These are phyloP conservation scores for Tetrahymena thermophila DNA, from an alignment of 73 alveolate genomes.

Conservation along the genomic window DNA sequence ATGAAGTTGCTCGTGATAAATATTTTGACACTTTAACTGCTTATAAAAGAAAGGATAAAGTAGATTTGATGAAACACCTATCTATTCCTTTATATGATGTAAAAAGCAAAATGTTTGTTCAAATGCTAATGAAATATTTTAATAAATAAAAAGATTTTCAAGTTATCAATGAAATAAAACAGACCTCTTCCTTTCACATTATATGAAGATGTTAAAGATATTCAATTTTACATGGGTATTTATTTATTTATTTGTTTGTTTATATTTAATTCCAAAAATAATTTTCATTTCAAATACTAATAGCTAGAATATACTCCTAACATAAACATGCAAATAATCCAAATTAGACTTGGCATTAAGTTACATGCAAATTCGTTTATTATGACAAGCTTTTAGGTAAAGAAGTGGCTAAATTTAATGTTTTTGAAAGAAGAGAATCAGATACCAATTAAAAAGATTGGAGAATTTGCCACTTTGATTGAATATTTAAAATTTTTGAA, in stretches of 20 bases:
- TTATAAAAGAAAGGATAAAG: constrained; percentile 27
- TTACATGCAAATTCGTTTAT: constrained; percentile 23
- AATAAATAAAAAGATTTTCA: not conserved
- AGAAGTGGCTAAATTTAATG: constrained; percentile 36
- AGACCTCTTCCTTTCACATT: constrained; percentile 28
- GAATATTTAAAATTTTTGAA: not conserved
- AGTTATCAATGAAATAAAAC: constrained; percentile 7
- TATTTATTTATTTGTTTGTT: no score
- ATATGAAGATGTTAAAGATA: constrained; percentile 27
- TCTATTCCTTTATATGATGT: constrained; percentile 38
- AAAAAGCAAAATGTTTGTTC: not conserved
- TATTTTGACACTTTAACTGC: constrained; percentile 31
- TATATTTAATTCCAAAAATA: not conserved
- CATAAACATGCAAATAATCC: constrained; percentile 7
- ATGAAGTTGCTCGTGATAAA: constrained; percentile 31
- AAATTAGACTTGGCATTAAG: constrained; percentile 25
- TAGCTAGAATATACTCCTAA: constrained; percentile 17
- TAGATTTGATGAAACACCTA: constrained; percentile 27
- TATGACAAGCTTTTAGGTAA: constrained; percentile 10
- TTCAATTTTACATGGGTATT: constrained; percentile 4
- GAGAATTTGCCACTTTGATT: constrained; percentile 37
- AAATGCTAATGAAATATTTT: not conserved
- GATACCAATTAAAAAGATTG: constrained; percentile 35
- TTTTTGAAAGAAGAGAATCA: constrained; percentile 32
- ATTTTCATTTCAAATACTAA: not conserved